Evolutionary conservation across 306 rosid genomes (phyloP).

Genomic region (Quercus dentata): DNA sequence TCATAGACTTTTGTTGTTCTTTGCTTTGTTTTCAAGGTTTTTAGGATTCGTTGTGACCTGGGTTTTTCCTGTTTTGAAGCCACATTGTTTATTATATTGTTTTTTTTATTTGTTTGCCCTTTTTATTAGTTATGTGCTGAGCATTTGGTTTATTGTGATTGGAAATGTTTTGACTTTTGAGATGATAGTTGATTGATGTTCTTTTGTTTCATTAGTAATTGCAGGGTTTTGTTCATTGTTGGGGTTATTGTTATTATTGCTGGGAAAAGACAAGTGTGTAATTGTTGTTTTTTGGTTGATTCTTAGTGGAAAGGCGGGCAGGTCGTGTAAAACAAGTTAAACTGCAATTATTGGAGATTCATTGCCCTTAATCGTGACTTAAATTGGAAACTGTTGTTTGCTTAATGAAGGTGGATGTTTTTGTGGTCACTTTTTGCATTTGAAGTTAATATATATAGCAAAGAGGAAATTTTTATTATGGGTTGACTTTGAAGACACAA

Average conservation of each 20-base stretch:
- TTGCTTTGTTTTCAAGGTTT: slow-evolving; percentile 11
- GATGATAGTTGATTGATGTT: not conserved
- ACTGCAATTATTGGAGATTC: slow-evolving; percentile 19
- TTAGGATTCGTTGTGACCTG: not conserved
- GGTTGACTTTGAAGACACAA: slow-evolving; percentile 25
- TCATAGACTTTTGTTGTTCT: not conserved
- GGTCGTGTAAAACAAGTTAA: slow-evolving; percentile 19
- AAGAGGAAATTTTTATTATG: slow-evolving; percentile 25
- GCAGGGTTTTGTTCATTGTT: slow-evolving; percentile 34
- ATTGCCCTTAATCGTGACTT: slow-evolving; percentile 10
- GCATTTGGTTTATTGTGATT: not conserved
- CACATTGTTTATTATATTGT: slow-evolving; percentile 8
- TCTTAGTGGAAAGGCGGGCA: slow-evolving; percentile 9
- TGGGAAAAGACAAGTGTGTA: slow-evolving; percentile 4
- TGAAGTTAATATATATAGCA: slow-evolving; percentile 2
- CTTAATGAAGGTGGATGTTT: slow-evolving; percentile 22
- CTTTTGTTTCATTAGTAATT: slow-evolving; percentile 5
- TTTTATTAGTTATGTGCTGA: not conserved
- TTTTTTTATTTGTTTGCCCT: not conserved
- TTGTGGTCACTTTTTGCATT: slow-evolving; percentile 11
- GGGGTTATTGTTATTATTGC: not conserved
- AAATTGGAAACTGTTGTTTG: slow-evolving; percentile 19
- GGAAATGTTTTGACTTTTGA: not conserved
- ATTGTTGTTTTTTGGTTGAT: slow-evolving; percentile 7
- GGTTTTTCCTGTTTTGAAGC: slow-evolving; percentile 19